Percentiles rank a stretch among this genome's conserved stretches.
phyloP scores from a whole-genome alignment of 352 stramenopile species.

The Albugo candida region DNA sequence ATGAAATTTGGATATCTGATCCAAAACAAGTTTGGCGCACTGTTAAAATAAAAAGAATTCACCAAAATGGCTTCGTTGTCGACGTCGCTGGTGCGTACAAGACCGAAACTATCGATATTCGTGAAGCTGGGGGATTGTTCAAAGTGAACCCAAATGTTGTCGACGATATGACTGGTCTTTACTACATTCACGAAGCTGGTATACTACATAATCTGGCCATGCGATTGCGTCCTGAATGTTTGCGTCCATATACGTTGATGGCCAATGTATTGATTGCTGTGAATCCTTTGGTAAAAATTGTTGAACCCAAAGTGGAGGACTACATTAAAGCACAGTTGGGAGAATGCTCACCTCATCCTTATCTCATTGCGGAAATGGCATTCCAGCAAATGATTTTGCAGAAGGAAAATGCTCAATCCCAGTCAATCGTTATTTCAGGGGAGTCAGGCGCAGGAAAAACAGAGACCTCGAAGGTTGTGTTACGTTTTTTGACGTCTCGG shows the following conservation, averaged over 20 bases:
- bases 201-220: conserved; percentile 67
- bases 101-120: conserved; percentile 18
- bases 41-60: conserved; percentile 49
- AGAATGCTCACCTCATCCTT: conserved; percentile 61
- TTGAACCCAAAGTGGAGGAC: conserved; percentile 69
- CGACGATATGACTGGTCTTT: conserved; percentile 75
- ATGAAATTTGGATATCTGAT: conserved; percentile 76
- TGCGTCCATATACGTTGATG: conserved; percentile 71
- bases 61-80: conserved; percentile 33
- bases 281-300: conserved; percentile 60
- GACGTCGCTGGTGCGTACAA: neutral
- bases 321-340: conserved; percentile 81
- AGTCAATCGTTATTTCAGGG: conserved; percentile 76
- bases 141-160: conserved; percentile 70
- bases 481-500: conserved; percentile 69
- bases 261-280: conserved; percentile 76
- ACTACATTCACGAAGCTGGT: conserved; percentile 79
- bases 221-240: conserved; percentile 45
- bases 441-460: conserved; percentile 77
- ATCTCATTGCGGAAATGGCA: conserved; percentile 67
- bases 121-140: conserved; percentile 69
- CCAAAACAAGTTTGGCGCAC: conserved; percentile 66
- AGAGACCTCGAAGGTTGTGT: conserved; percentile 78
- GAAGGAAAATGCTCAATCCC: conserved; percentile 46
- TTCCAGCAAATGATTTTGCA: conserved; percentile 74